Base-by-base conservation (phyloP, 164 flowering plant species). In the Vitis cinerea region DNA sequence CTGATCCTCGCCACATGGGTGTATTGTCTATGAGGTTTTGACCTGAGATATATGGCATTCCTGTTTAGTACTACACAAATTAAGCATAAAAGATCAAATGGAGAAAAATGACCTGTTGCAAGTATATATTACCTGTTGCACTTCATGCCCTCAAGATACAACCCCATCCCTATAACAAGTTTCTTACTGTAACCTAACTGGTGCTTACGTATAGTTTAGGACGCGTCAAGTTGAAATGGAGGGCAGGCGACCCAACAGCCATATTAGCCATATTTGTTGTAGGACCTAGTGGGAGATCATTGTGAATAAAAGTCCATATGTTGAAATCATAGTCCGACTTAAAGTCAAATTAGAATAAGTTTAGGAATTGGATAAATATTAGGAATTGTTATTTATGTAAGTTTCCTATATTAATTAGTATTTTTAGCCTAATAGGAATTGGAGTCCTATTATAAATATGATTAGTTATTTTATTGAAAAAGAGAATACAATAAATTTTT, bases 91-190 rank as follows among this genome's bases (percentile, higher is more conserved):
- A 31, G 44, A 31, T 31, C 6, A 31, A 31, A 31, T 8, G 0
- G 7, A 31, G 7, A 31, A 31, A 31, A 31, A 31, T 3, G 6
- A 2, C 3, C 44, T 3, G 44, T 6, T 31, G 27, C 2, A 23
- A 23, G 27, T 17, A 47, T 29, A 12, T 10, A 58, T 63, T 67
- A 90, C 94, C 96, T 86, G 59, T 90, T 83, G 77, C 77, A 74
- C 72, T 88, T 90, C 72, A 75, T 84, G 71, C 97, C 97, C 54
- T 91, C 97, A 9, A 94, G 86, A 66, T 82, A 89, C 57, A 91
- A 74, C 12, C 98, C 72, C 88, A 94, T 83, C 65, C 97, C 97
- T 1, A 91, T 90, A 50, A 94, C 90, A 0, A 94, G 94, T 14
- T 72, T 77, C 58, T 88, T n/a, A 78, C 86, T 0, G 37, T 73